phyloP scores from a whole-genome alignment of 139 green algal genomes.

The Picochlorum costavermella region DNA sequence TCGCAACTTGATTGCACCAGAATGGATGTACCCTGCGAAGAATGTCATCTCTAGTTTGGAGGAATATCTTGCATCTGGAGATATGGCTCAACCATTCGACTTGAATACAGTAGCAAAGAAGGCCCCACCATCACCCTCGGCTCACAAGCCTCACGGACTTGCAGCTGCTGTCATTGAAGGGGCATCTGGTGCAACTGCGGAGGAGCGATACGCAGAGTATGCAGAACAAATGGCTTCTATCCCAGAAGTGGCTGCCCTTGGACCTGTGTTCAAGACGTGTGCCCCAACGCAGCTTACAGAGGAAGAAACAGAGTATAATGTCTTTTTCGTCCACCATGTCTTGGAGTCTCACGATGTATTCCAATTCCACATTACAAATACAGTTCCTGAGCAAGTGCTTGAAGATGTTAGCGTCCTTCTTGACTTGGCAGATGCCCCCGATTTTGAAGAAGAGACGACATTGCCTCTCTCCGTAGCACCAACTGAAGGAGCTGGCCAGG shows the following conservation, averaged over 20 bases:
- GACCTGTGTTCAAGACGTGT: slow-evolving; percentile 84
- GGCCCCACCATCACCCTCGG: slow-evolving; percentile 6
- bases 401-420: slow-evolving; percentile 85
- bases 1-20: slow-evolving; percentile 29
- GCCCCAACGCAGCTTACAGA: slow-evolving; percentile 69
- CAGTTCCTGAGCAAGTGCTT: slow-evolving; percentile 86
- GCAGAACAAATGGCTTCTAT: slow-evolving; percentile 51
- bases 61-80: slow-evolving; percentile 60
- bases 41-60: slow-evolving; percentile 73
- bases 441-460: slow-evolving; percentile 65
- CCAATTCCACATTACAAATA: slow-evolving; percentile 98
- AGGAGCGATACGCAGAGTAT: slow-evolving; percentile 18
- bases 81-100: slow-evolving; percentile 63
- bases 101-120: slow-evolving; percentile 36
- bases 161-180: slow-evolving; percentile 17
- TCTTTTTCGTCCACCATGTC: slow-evolving; percentile 79
- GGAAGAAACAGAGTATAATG: slow-evolving; percentile 87
- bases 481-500: slow-evolving; percentile 62
- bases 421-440: slow-evolving; percentile 71
- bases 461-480: slow-evolving; percentile 78
- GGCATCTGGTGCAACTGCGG: slow-evolving; percentile 9
- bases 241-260: slow-evolving; percentile 67
- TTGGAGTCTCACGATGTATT: slow-evolving; percentile 78
- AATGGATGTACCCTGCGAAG: slow-evolving; percentile 55
- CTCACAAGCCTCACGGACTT: slow-evolving; percentile 20